These are phyloP conservation scores for Pholiota adiposa DNA, from an alignment of 1,284 basidiomycete species.

Conservation along the genomic window DNA sequence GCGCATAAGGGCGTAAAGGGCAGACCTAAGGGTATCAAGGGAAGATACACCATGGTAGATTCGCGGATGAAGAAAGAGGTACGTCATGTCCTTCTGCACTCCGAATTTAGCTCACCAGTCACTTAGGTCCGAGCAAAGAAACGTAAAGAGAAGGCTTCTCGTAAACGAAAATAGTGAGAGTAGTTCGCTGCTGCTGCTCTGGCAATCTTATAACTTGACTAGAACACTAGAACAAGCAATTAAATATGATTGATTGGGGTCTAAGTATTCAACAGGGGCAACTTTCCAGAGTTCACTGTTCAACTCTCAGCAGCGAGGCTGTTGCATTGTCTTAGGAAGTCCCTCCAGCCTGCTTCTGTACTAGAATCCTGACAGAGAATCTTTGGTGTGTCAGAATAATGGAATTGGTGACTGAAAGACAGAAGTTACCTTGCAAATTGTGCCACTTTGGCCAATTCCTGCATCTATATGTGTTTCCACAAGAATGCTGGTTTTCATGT, in stretches of 20 bases:
- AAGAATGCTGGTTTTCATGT: slow-evolving; percentile 30
- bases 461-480: slow-evolving; percentile 56
- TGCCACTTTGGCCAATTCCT: slow-evolving; percentile 56
- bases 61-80: slow-evolving; percentile 86
- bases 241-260: too few relatives aligned
- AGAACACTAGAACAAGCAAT: too few relatives aligned
- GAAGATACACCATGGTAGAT: slow-evolving; percentile 92
- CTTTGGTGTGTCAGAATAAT: slow-evolving; percentile 36
- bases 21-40: slow-evolving; percentile 95
- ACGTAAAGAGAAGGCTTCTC: slow-evolving; percentile 66
- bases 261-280: too few relatives aligned
- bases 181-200: too few relatives aligned
- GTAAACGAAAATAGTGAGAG: slow-evolving; percentile 53
- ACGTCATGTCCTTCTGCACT: slow-evolving; percentile 19
- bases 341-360: slow-evolving; percentile 50
- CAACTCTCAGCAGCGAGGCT: slow-evolving; percentile 16
- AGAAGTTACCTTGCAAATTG: slow-evolving; percentile 55
- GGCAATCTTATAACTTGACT: too few relatives aligned
- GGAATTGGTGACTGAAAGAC: slow-evolving; percentile 1
- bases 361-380: slow-evolving; percentile 45
- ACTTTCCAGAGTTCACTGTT: too few relatives aligned
- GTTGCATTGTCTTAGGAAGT: slow-evolving; percentile 60
- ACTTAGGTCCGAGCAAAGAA: slow-evolving; percentile 72
- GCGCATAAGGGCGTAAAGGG: slow-evolving; percentile 90
- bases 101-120: slow-evolving; percentile 6